A percentile compares a stretch with the other conserved stretches of the same genome.
Evolutionary conservation across 129 eudicot genomes (phyloP).

Genomic region (Mikania micrantha): DNA sequence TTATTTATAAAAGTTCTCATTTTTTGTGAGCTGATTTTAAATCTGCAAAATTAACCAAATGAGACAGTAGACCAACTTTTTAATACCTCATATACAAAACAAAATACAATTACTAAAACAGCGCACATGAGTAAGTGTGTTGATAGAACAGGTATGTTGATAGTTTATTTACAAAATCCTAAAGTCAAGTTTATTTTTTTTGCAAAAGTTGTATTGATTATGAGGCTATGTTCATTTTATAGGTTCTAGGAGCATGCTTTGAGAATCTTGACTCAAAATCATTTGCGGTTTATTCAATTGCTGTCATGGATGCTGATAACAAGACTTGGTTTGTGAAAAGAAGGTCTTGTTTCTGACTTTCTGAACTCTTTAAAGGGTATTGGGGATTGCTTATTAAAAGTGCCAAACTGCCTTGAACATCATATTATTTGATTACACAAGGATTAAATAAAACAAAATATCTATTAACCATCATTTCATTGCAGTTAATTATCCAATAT

Average conservation of each 20-base stretch:
- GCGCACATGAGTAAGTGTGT: not conserved
- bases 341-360: constrained; percentile 45
- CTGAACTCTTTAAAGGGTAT: not conserved
- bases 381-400: not conserved
- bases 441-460: not conserved
- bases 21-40: not conserved
- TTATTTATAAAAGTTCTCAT: not conserved
- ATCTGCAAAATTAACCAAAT: not conserved
- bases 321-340: constrained; percentile 95
- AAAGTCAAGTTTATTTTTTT: not conserved
- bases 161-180: not conserved
- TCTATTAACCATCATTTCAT: not conserved
- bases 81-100: not conserved
- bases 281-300: constrained; percentile 93
- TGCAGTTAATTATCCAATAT: not conserved
- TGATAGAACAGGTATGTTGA: not conserved
- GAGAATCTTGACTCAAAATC: constrained; percentile 86
- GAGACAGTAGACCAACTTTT: not conserved
- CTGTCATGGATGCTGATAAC: constrained; percentile 68
- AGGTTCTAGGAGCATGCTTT: constrained; percentile 95
- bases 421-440: not conserved
- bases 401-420: not conserved
- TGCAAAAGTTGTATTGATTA: not conserved
- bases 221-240: constrained; percentile 21
- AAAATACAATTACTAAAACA: not conserved